A percentile compares a stretch with the other conserved stretches of the same genome.
phyloP scores from a whole-genome alignment of 2,329 filamentous ascomycete genomes.

The Colletotrichum zoysiae region DNA sequence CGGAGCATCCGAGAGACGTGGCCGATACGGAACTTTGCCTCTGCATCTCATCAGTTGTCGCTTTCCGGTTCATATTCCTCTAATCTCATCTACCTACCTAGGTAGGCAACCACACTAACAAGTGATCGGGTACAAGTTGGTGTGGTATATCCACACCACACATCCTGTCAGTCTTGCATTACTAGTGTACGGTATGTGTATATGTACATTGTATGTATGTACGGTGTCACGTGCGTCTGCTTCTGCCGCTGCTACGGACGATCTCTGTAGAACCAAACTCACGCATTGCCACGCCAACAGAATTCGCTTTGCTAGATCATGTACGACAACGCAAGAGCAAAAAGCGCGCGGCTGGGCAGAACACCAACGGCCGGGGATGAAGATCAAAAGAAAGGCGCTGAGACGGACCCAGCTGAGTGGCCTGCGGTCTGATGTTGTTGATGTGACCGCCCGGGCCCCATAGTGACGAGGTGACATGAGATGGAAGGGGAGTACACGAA shows the following conservation, averaged over 20 bases:
- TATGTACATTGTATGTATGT: background rate
- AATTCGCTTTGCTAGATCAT: constrained; percentile 4
- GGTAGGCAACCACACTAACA: background rate
- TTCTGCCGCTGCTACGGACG: constrained; percentile 9
- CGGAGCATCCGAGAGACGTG: constrained; percentile 10
- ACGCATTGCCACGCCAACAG: constrained; percentile 1
- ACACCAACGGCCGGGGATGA: background rate
- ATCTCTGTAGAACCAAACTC: constrained; percentile 19
- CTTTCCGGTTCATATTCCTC: background rate
- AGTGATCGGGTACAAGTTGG: background rate
- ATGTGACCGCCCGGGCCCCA: constrained; percentile 10
- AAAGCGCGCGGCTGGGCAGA: constrained; percentile 21
- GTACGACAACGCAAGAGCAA: background rate
- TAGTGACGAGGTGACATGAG: constrained; percentile 32
- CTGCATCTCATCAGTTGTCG: background rate
- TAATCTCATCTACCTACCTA: background rate
- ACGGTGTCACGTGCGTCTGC: background rate
- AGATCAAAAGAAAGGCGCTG: background rate
- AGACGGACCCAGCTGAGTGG: constrained; percentile 3
- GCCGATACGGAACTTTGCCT: background rate
- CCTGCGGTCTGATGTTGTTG: constrained; percentile 17
- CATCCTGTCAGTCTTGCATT: constrained; percentile 6
- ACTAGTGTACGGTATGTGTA: background rate
- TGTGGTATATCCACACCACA: constrained; percentile 13
- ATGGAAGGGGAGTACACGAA: constrained; percentile 3